These are phyloP conservation scores for Phellinidium pouzarii DNA, from an alignment of 1,284 basidiomycete species.

Conservation along the genomic window DNA sequence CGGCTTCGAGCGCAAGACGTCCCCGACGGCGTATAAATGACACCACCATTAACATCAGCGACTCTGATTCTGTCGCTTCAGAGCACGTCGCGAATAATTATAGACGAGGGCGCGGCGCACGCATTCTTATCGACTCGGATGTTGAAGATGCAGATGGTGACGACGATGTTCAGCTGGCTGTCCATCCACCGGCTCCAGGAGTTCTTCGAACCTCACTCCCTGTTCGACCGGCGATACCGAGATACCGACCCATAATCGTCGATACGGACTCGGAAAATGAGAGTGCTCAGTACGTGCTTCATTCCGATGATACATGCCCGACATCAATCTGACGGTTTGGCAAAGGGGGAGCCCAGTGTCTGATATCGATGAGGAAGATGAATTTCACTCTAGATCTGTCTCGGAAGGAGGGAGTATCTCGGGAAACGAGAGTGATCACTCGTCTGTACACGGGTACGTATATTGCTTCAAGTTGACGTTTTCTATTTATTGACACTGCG, in stretches of 20 bases:
- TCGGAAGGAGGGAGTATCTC: constrained; percentile 2
- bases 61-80: constrained; percentile 3
- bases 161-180: neutral
- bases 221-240: too few relatives aligned
- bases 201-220: too few relatives aligned
- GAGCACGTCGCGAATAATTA: neutral
- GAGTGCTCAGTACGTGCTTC: neutral
- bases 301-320: neutral
- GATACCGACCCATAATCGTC: neutral
- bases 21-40: neutral
- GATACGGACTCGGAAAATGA: neutral
- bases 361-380: neutral
- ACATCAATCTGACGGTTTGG: neutral
- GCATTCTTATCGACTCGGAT: constrained; percentile 6
- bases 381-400: neutral
- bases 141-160: neutral
- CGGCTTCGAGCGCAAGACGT: too few relatives aligned
- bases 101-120: neutral
- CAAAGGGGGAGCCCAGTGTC: neutral
- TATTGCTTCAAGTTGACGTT: neutral
- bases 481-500: neutral
- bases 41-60: neutral
- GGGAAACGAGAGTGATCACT: constrained; percentile 3
- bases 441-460: constrained; percentile 4
- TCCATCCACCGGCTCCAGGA: neutral